These are phyloP conservation scores for Helenozyma baotianmanensis DNA, from an alignment of 805 yeast species.

Conservation along the genomic window DNA sequence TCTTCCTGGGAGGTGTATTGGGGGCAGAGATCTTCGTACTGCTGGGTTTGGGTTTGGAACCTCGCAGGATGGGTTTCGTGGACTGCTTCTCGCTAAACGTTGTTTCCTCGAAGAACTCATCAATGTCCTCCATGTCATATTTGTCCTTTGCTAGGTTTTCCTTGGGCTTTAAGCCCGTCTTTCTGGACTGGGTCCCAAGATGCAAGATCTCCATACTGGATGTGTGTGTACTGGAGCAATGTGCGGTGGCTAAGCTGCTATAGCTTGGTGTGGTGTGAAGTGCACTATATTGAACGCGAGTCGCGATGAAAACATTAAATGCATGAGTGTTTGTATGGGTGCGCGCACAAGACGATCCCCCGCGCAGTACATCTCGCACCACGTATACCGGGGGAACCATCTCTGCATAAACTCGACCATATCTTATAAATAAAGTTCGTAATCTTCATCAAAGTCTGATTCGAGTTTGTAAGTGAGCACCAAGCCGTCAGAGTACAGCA, in stretches of 20 bases:
- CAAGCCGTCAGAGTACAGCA: constrained; percentile 32
- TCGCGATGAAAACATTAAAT: background rate
- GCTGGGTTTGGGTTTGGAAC: too few species aligned
- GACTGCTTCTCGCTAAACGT: too few species aligned
- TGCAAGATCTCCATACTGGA: constrained; percentile 35
- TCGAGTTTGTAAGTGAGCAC: constrained; percentile 13
- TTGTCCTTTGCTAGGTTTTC: constrained; percentile 48
- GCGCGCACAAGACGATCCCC: too few species aligned
- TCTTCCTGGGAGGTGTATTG: too few species aligned
- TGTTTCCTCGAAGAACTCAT: constrained; percentile 58
- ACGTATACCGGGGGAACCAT: too few species aligned
- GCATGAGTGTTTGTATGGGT: too few species aligned
- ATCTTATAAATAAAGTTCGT: too few species aligned
- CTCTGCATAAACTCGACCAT: too few species aligned
- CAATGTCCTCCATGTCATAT: constrained; percentile 63
- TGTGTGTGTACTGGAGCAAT: background rate
- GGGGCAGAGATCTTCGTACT: too few species aligned
- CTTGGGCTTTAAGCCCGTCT: constrained; percentile 54
- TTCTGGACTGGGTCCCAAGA: constrained; percentile 61
- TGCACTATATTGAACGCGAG: background rate
- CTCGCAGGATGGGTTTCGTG: too few species aligned
- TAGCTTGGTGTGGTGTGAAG: background rate
- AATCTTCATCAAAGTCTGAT: too few species aligned
- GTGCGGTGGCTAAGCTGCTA: background rate
- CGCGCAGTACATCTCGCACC: too few species aligned